These are phyloP conservation scores for Antitrichia curtipendula DNA, from an alignment of 225 moss, liverwort and hornwort species.

Conservation along the genomic window DNA sequence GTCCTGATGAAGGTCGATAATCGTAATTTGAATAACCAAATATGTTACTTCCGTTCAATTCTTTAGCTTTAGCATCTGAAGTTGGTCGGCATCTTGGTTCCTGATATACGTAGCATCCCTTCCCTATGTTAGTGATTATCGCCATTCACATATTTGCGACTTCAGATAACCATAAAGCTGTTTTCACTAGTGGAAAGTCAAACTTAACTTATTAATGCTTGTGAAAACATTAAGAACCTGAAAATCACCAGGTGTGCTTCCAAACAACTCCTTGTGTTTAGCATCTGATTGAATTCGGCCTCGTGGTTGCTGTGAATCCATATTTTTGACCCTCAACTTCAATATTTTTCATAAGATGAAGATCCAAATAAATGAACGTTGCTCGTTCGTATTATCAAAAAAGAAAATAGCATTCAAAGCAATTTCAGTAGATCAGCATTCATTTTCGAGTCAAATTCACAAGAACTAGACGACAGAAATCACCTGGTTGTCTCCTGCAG, in stretches of 20 bases:
- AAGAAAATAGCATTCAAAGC: neutral
- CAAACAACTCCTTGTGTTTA: slow-evolving; percentile 42
- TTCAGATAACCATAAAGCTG: neutral
- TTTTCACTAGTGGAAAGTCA: neutral
- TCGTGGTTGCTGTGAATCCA: slow-evolving; percentile 25
- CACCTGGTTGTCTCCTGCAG: slow-evolving; percentile 56
- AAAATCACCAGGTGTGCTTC: slow-evolving; percentile 18
- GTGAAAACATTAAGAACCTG: slow-evolving; percentile 20
- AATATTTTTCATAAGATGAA: neutral
- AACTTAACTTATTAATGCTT: neutral
- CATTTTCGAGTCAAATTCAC: neutral
- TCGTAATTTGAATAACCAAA: slow-evolving; percentile 21
- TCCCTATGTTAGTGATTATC: neutral
- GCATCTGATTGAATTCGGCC: slow-evolving; percentile 43
- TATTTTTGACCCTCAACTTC: slow-evolving; percentile 18
- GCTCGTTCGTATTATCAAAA: neutral
- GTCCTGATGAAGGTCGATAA: slow-evolving; percentile 10
- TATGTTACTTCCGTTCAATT: slow-evolving; percentile 44
- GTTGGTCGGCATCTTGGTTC: slow-evolving; percentile 32
- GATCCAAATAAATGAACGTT: neutral
- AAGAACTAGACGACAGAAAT: neutral
- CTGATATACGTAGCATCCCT: slow-evolving; percentile 4
- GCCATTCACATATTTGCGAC: neutral
- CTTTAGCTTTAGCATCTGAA: slow-evolving; percentile 46
- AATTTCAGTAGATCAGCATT: neutral